Conservation (phyloP, 345 rosid genomes). For the Citrus cavaleriei region DNA sequence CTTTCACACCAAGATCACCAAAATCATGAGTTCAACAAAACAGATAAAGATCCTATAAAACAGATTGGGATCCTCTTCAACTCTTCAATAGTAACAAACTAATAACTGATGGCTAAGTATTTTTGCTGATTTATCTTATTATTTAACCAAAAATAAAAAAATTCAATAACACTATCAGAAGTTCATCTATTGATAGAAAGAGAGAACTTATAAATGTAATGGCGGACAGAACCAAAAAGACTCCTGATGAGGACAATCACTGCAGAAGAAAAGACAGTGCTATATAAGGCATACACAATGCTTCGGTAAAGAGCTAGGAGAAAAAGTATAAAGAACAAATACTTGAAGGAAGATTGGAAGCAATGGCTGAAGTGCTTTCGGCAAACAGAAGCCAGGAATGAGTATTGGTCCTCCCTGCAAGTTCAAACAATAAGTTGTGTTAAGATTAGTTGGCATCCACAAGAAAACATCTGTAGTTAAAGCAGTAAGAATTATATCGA, state of each 20-base stretch:
- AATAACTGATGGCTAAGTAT: background rate
- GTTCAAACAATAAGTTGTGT: constrained; percentile 8
- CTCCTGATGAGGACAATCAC: background rate
- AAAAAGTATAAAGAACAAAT: constrained; percentile 18
- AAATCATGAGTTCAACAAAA: background rate
- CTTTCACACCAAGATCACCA: background rate
- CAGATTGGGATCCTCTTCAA: background rate
- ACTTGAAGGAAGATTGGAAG: constrained; percentile 94
- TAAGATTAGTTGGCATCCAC: constrained; percentile 5
- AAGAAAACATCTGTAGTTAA: background rate
- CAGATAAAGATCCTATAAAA: background rate
- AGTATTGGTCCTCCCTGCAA: constrained; percentile 87
- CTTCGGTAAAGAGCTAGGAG: background rate
- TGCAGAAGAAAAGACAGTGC: background rate
- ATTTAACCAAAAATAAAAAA: background rate
- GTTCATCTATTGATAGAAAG: background rate
- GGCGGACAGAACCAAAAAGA: background rate
- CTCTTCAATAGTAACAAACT: background rate
- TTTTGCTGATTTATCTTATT: background rate
- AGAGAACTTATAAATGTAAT: background rate
- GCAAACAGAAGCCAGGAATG: constrained; percentile 89
- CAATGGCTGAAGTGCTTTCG: constrained; percentile 91
- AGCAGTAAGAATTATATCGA: background rate
- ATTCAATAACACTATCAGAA: background rate
- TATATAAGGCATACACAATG: background rate